phyloP scores from a whole-genome alignment of 2,329 filamentous ascomycete species.

The Colletotrichum sp. region DNA sequence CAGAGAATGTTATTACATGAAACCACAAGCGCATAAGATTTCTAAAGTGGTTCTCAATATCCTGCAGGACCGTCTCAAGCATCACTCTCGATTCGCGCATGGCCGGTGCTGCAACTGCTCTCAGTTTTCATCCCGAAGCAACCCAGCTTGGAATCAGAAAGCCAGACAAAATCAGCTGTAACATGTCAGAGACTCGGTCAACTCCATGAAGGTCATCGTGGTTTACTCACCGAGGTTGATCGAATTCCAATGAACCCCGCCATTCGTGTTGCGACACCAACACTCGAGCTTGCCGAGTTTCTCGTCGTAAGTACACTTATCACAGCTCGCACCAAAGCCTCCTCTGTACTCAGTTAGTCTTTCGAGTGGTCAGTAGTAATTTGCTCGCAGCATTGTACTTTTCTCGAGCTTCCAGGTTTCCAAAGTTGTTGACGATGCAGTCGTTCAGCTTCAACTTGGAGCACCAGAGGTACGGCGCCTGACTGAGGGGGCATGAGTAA shows the following conservation, averaged over 20 bases:
- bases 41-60: fast-evolving
- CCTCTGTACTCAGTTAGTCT: neutral
- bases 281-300: neutral
- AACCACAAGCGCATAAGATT: no score
- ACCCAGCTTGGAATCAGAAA: neutral
- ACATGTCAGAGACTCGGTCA: neutral
- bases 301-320: neutral
- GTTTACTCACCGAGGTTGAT: neutral
- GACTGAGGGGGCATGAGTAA: neutral
- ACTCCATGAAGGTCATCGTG: neutral
- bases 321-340: neutral
- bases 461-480: neutral
- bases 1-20: no score
- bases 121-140: neutral
- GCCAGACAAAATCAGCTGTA: neutral
- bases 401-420: neutral
- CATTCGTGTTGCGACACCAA: neutral
- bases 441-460: neutral
- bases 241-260: neutral
- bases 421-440: neutral
- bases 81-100: neutral
- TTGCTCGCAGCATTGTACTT: neutral
- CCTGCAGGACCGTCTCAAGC: neutral
- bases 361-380: fast-evolving
- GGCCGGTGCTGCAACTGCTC: neutral